Evolutionary conservation across 1,139 yeast species (phyloP), one percentile per base, ranked within the genome.

Genomic region (Saccharomyces pastorianus): DNA sequence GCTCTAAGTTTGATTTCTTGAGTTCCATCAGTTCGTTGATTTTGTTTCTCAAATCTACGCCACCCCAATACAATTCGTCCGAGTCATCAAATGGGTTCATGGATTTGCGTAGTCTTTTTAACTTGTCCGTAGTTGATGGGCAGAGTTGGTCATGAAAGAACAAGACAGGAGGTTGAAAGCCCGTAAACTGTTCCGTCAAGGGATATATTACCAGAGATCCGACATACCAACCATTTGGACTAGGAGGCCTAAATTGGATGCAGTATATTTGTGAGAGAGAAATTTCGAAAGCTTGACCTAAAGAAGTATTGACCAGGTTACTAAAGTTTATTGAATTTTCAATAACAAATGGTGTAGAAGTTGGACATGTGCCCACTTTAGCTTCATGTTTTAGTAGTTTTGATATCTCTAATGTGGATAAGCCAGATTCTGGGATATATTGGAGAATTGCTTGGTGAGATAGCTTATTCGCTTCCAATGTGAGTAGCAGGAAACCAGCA

Each of bases 121-220:
- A 85, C 59, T 80, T 84, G 58, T 77, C 71, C 54, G 79, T 73
- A 0, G 96, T 88, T 47, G 95, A 85, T 6, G 88, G 83, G 27
- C 86, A 82, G 63, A 88, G 93, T 56, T 88, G 85, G 66, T 95
- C 99, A 69, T 93, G 98, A 74, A 95, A 91, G 69, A 90, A 93
- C 48, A 93, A 67, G 7, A 90, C 85, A 0, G 98, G 97, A n/a
- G 70, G 56, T 38, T 38, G 44, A 38, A 38, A 38, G 9, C 44
- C 44, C 11, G 44, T 17, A 2, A 38, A 38, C 9, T 38, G 44
- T 38, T 38, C 44, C 14, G 61, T 62, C 58, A 81, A 79, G 4
- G 88, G 79, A 69, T 89, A 85, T 49, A 91, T 71, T 2, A 89
- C 75, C 20, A 91, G 73, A 0, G 96, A 87, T 0, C 99, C 99